Evolutionary conservation across 805 yeast genomes (phyloP), one percentile per base, ranked within the genome.

Genomic region (Nakazawaea anatomiae): DNA sequence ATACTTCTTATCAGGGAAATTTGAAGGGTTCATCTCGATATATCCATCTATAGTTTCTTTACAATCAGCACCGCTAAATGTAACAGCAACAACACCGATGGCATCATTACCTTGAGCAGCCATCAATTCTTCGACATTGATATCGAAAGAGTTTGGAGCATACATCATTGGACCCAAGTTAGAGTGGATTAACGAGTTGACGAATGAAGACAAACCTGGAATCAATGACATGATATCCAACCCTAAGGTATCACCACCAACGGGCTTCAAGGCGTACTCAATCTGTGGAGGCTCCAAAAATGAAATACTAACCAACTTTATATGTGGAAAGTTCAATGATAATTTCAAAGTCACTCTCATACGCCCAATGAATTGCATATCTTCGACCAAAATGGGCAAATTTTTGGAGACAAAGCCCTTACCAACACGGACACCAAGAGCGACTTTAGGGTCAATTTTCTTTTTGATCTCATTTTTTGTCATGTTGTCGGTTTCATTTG

Each of bases 201-300:
- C 90, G 60, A 87, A 82, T 3, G 82, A 72, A 28, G 88, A 76
- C 61, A 87, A 77, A 55, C 94, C 94, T 4, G 96, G 96, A 56
- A 87, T 76, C 58, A 87, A 75, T 3, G 91, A 82, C 95, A 87
- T 87, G 58, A 87, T 79, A 69, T 87, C 96, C 42, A 87, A 62
- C 54, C 96, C 96, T 54, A 87, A 75, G n/a, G 91, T 83, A 63
- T 87, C 92, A 69, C 95, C 94, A 64, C 94, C 94, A 48, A 87
- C 85, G 8, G 96, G 96, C 63, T 87, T 87, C 72, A 87, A 77
- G 25, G 82, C 85, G 64, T 86, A 87, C 62, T 85, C 91, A 61
- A 87, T 85, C 32, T 76, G 73, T 39, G 94, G 94, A 18, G 92
- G 85, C 64, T 87, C 92, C 60, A 87, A 70, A 59, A 87, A 79